phyloP scores from a whole-genome alignment of 768 basidiomycete genomes.

The Tephrocybe sp. region DNA sequence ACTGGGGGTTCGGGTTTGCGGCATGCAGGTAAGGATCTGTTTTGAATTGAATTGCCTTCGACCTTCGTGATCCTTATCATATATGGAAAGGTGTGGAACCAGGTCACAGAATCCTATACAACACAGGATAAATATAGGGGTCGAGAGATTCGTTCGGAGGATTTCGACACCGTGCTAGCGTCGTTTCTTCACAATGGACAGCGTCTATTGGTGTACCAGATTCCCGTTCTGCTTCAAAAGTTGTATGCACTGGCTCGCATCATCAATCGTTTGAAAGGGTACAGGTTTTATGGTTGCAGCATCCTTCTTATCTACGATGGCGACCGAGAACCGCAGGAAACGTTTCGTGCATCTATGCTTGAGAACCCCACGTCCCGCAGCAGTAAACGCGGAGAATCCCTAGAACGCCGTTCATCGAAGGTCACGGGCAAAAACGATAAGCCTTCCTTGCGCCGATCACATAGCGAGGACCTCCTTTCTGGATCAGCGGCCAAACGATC shows the following conservation, averaged over 20 bases:
- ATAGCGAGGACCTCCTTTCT: conserved; percentile 77
- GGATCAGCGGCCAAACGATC: conserved; percentile 67
- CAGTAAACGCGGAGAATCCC: conserved; percentile 77
- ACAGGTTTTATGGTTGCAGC: conserved; percentile 97
- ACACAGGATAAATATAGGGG: conserved; percentile 98
- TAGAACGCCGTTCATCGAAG: conserved; percentile 56
- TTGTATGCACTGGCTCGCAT: conserved; percentile 93
- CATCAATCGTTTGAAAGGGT: conserved; percentile 87
- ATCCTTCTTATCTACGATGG: conserved; percentile 98
- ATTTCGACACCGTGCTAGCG: conserved; percentile 79
- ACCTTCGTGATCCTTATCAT: conserved; percentile 4
- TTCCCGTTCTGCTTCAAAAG: conserved; percentile 88
- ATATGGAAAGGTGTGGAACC: conserved; percentile 83
- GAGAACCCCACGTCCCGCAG: conserved; percentile 69
- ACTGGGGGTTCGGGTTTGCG: conserved; percentile 92
- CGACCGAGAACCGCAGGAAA: conserved; percentile 83
- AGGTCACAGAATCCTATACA: conserved; percentile 75
- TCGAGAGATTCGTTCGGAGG: conserved; percentile 82
- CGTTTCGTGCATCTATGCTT: conserved; percentile 56
- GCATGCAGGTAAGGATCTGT: conserved; percentile 87
- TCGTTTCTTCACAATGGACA: conserved; percentile 88
- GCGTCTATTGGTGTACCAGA: conserved; percentile 83
- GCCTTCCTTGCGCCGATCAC: conserved; percentile 63
- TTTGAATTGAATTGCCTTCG: not conserved
- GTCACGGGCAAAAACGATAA: conserved; percentile 43